Percentiles rank a stretch among this genome's conserved stretches.
phyloP scores from a whole-genome alignment of 164 flowering plant species.

The Taxillus chinensis region DNA sequence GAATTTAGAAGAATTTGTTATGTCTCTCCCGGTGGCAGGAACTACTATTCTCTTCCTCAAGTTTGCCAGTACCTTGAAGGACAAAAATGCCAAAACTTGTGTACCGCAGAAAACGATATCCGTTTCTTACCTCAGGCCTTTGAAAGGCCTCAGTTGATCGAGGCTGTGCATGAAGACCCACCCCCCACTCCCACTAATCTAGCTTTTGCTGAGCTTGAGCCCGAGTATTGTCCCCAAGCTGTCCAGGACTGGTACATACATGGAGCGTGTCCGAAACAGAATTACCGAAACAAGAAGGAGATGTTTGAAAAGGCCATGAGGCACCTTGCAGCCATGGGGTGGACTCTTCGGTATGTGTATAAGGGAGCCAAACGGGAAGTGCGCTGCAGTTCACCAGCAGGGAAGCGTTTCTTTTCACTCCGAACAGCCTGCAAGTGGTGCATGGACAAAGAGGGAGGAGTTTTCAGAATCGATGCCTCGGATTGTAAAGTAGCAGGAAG shows the following conservation, averaged over 20 bases:
- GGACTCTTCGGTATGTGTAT: constrained; percentile 20
- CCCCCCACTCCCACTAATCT: no score
- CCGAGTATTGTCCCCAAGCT: constrained; percentile 48
- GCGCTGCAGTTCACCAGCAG: constrained; percentile 38
- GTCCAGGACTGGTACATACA: constrained; percentile 19
- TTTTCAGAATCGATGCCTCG: background rate
- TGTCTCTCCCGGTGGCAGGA: constrained; percentile 32
- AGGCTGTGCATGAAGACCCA: background rate
- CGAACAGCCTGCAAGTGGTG: constrained; percentile 36
- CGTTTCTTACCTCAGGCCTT: background rate
- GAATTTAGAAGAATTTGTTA: constrained; percentile 21
- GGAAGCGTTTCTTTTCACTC: constrained; percentile 33
- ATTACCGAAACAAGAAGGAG: background rate
- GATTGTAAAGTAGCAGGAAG: background rate
- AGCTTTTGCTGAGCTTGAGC: constrained; percentile 10
- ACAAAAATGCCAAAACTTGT: background rate
- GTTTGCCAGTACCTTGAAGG: constrained; percentile 19
- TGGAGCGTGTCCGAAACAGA: background rate
- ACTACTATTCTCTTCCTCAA: constrained; percentile 27
- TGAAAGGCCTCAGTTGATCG: constrained; percentile 3
- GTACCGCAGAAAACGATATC: no score
- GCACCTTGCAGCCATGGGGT: constrained; percentile 53
- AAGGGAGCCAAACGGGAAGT: constrained; percentile 13
- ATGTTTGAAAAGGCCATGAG: constrained; percentile 26
- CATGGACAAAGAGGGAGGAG: constrained; percentile 12